Percentiles rank a stretch among this genome's conserved stretches.
phyloP scores from a whole-genome alignment of 1,284 basidiomycete species.

The Fomitopsis palustris region DNA sequence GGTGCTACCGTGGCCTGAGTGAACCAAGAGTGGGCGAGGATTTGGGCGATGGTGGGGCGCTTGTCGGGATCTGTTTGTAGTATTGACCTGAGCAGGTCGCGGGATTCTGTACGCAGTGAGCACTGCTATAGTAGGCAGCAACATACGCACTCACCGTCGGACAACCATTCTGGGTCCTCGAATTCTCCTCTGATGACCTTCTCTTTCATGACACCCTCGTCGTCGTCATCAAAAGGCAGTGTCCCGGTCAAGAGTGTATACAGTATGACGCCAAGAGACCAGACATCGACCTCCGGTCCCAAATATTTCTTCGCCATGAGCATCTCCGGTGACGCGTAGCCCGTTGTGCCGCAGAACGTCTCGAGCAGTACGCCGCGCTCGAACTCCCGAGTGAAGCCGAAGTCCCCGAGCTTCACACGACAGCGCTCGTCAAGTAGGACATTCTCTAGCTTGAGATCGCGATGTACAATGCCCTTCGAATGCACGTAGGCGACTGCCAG shows the following conservation, averaged over 20 bases:
- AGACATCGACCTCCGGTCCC: constrained; percentile 96
- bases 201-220: constrained; percentile 85
- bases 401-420: constrained; percentile 90
- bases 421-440: constrained; percentile 87
- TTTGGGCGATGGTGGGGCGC: constrained; percentile 80
- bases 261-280: constrained; percentile 95
- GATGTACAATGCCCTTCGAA: constrained; percentile 88
- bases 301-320: constrained; percentile 85
- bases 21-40: constrained; percentile 93
- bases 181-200: constrained; percentile 88
- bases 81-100: constrained; percentile 75
- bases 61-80: constrained; percentile 78
- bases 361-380: constrained; percentile 84
- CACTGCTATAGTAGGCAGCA: constrained; percentile 4
- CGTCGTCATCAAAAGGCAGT: constrained; percentile 96
- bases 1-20: constrained; percentile 38
- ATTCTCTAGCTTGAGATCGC: constrained; percentile 96
- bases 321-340: constrained; percentile 96
- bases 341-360: constrained; percentile 96
- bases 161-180: constrained; percentile 90
- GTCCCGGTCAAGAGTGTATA: constrained; percentile 93
- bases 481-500: constrained; percentile 94
- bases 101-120: constrained; percentile 57
- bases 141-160: constrained; percentile 52
- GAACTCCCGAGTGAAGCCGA: constrained; percentile 96